Base-by-base conservation (phyloP, 2,329 filamentous ascomycete genomes). In the Dendrostoma leiphaemia region DNA sequence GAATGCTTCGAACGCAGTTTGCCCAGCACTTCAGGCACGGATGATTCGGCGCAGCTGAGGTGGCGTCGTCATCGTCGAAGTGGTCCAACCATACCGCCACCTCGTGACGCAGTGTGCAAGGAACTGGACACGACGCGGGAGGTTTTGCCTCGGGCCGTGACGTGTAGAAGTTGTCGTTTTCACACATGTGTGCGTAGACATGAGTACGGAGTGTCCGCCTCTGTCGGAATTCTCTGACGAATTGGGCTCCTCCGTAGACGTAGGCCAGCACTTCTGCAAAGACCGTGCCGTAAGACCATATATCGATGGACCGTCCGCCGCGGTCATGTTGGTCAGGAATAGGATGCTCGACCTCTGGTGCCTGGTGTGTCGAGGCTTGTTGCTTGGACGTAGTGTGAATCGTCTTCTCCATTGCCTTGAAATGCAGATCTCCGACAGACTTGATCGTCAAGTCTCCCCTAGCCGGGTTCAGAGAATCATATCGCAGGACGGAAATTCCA, bases 251-350 rank as follows among this genome's bases (percentile, higher is more conserved):
- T 1, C 21, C 46, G 0, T 28, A 23, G 8, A 53, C 53, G 23
- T 48, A 59, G 3, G 53, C 56, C 7, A 59, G 24, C 3, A 59
- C 41, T 9, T 59, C 56, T 10, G 56, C 29, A 8, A 59, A 43
- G 6, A 59, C 53, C 17, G 56, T 46, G 4, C 53, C 56, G 15
- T 51, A 59, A 1, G 53, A 56, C 56, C 56, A 59, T 17, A 56
- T 44, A 12, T 59, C 56, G 17, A 28, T 48, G 7, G 15, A 23
- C 3, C 19, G 44, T 1, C 19, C 28, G 6, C 28, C 44, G 21
- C 21, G 38, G 38, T 41, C 38, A 26, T 21, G 7, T 26, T 21
- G 23, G 10, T 15, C n/a, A 2, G 23, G 13, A 15, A 24, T 8
- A 31, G 17, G 49, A 6, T 37, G 37, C 23, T 47, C 49, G 19